Evolutionary conservation across 331 rosid genomes (phyloP).

Genomic region (Cydonia oblonga): DNA sequence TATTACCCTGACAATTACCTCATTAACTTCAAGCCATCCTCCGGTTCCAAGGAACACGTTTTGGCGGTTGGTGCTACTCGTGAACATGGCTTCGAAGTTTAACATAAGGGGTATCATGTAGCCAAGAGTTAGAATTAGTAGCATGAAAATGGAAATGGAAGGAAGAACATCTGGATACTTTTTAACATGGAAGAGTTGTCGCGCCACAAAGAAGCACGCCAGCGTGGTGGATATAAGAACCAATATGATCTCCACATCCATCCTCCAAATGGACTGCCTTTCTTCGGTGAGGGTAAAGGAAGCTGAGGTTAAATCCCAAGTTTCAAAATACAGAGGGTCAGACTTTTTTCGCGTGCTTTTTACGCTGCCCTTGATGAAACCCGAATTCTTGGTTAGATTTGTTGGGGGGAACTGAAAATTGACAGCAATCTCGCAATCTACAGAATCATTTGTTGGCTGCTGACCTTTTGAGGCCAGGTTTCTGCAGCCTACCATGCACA

Average conservation of each 20-base stretch:
- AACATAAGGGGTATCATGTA: constrained; percentile 45
- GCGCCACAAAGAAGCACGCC: constrained; percentile 36
- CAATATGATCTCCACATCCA: constrained; percentile 42
- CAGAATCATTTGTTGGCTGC: background rate
- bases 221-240: constrained; percentile 46
- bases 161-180: constrained; percentile 36
- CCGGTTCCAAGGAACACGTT: constrained; percentile 16
- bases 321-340: constrained; percentile 38
- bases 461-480: background rate
- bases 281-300: background rate
- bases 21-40: constrained; percentile 47
- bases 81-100: constrained; percentile 47
- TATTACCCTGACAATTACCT: constrained; percentile 28
- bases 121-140: constrained; percentile 33
- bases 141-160: constrained; percentile 41
- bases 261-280: constrained; percentile 22
- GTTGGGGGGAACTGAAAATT: constrained; percentile 34
- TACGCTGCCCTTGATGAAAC: constrained; percentile 30
- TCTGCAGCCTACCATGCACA: constrained; percentile 68
- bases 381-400: background rate
- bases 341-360: constrained; percentile 36
- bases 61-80: constrained; percentile 7
- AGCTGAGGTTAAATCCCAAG: constrained; percentile 23
- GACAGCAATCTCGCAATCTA: constrained; percentile 44
- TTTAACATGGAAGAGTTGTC: constrained; percentile 47